Conservation (phyloP, 257 asterid genomes). For the Paulownia fortunei region DNA sequence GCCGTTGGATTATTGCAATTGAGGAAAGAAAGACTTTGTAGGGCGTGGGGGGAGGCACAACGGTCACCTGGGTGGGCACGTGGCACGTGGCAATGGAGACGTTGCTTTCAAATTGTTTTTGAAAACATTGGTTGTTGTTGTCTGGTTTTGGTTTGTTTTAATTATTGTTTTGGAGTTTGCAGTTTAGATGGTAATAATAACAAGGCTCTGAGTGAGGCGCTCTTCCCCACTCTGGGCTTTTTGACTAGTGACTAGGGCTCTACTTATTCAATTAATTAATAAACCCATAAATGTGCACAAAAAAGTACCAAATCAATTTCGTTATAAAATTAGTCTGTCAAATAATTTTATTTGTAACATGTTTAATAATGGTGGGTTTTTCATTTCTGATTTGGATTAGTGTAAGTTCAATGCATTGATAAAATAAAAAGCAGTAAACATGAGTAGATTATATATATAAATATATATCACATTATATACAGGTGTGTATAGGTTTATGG, state of each 20-base stretch:
- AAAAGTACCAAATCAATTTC: too few relatives aligned
- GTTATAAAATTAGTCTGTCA: too few relatives aligned
- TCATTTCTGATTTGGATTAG: too few relatives aligned
- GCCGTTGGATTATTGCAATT: conserved; percentile 48
- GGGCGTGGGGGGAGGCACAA: conserved; percentile 46
- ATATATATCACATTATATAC: too few relatives aligned
- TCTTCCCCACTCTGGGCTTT: conserved; percentile 30
- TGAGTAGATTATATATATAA: too few relatives aligned
- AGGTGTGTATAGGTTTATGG: too few relatives aligned
- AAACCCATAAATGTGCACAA: neutral
- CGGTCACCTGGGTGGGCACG: conserved; percentile 74
- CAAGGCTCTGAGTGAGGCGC: conserved; percentile 23
- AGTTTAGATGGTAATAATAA: conserved; percentile 15
- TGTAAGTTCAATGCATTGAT: too few relatives aligned
- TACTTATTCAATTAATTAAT: neutral
- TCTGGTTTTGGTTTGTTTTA: conserved; percentile 17
- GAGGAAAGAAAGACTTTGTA: conserved; percentile 38
- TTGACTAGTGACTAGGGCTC: conserved; percentile 17
- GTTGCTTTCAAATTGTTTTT: conserved; percentile 63
- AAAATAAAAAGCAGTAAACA: too few relatives aligned
- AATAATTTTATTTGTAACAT: too few relatives aligned
- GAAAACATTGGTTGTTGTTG: conserved; percentile 6
- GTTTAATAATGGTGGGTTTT: neutral
- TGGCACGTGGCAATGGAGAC: conserved; percentile 46
- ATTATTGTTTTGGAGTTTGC: conserved; percentile 1